Conservation (phyloP, 2,329 filamentous ascomycete species). For the Aspergillus eucalypticola region DNA sequence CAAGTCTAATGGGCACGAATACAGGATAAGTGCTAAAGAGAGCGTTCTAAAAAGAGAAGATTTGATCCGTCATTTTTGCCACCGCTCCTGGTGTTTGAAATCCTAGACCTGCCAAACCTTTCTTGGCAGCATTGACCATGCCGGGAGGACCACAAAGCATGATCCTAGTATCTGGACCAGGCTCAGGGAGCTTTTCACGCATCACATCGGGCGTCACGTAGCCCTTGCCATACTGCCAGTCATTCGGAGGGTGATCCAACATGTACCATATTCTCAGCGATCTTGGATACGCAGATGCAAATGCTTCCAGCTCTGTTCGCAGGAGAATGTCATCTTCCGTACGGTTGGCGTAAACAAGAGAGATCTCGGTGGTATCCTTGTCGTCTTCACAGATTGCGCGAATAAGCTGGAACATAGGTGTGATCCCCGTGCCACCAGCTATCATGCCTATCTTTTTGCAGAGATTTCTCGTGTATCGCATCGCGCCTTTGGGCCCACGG, state of each 20-base stretch:
- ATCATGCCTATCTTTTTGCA: constrained; percentile 41
- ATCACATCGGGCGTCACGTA: constrained; percentile 56
- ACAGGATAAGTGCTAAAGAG: too few species aligned
- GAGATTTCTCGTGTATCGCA: constrained; percentile 32
- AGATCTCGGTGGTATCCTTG: constrained; percentile 58
- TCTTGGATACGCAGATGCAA: constrained; percentile 52
- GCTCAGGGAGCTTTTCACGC: constrained; percentile 49
- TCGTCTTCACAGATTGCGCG: constrained; percentile 64
- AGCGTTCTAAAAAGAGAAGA: constrained; percentile 53
- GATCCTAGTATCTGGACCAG: constrained; percentile 52
- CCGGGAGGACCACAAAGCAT: constrained; percentile 63
- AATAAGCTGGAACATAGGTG: constrained; percentile 63
- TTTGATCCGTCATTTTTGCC: constrained; percentile 55
- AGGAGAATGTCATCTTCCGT: constrained; percentile 62
- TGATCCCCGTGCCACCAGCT: constrained; percentile 42
- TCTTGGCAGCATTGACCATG: constrained; percentile 61
- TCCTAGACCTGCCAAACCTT: constrained; percentile 50
- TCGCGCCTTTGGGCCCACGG: constrained; percentile 40
- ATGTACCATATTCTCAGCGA: constrained; percentile 61
- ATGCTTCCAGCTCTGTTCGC: constrained; percentile 56
- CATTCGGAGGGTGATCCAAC: constrained; percentile 49
- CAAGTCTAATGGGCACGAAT: too few species aligned
- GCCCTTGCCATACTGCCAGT: constrained; percentile 53
- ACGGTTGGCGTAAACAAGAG: constrained; percentile 61
- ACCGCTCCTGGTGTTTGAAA: constrained; percentile 53